Evolutionary conservation across 495 filamentous ascomycete species (phyloP), one percentile per base, ranked within the genome.

Genomic region (Podospora anserina): DNA sequence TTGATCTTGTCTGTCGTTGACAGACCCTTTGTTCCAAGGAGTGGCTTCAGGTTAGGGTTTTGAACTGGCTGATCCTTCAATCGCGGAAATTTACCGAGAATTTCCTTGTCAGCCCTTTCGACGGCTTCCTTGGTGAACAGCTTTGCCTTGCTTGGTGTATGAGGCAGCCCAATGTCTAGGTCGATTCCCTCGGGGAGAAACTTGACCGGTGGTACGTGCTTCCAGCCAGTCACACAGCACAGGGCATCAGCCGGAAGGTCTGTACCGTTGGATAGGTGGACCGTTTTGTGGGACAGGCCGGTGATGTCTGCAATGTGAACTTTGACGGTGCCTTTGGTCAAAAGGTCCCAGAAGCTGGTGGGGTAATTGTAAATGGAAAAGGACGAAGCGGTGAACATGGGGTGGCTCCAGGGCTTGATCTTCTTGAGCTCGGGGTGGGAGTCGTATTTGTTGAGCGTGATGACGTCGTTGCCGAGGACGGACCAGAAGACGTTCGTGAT

Each of bases 341-440:
- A 79, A 1, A 86, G 75, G 16, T 88, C 85, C 73, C 89, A 90
- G 75, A 92, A 82, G 72, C 90, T 78, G 11, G 83, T 87, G 0
- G 84, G 83, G 67, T 91, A 92, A 77, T 92, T 92, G 61, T 92
- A 81, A 71, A 92, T 91, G 56, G 83, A 85, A 61, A 91, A 82
- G 9, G 83, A 83, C 2, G 80, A 83, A 2, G 84, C 90, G 4
- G 82, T 81, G 81, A 88, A 92, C 77, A 93, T 90, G 5, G 87
- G 75, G 1, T 81, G 71, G 20, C 83, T 77, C 88, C 88, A 89
- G 0, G 90, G 89, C 71, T 87, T 83, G 20, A 92, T 80, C 76
- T 90, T 90, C 16, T 78, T 77, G 0, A 82, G 87, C 69, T 91
- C 87, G 0, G 87, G 87, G 68, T 92, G 86, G 1, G 82, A 76